These are phyloP conservation scores for Suhomyces prunicola DNA, from an alignment of 805 yeast genomes.

Conservation along the genomic window DNA sequence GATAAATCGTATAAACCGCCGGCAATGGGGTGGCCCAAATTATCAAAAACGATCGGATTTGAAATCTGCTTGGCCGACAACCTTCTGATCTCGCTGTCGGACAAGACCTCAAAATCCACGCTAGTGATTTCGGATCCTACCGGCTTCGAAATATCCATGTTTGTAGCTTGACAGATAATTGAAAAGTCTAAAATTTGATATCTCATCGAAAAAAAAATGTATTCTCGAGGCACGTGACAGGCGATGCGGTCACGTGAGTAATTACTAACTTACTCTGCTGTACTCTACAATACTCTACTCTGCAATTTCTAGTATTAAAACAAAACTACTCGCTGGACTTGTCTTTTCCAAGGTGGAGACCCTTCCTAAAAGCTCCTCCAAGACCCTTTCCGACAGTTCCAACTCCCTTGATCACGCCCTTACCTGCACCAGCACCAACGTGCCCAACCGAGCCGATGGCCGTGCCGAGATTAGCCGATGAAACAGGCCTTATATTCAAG, in stretches of 20 bases:
- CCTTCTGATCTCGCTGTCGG: conserved; percentile 77
- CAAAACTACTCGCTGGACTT: not conserved
- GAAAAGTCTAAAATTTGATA: not conserved
- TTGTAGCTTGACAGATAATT: conserved; percentile 7
- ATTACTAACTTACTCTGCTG: too few species aligned
- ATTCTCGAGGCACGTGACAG: not conserved
- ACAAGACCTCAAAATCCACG: conserved; percentile 86
- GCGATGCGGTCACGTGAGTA: not conserved
- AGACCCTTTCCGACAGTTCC: conserved; percentile 43
- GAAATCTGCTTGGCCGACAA: conserved; percentile 94
- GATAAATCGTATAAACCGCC: conserved; percentile 94
- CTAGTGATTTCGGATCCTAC: conserved; percentile 91
- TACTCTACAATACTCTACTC: too few species aligned
- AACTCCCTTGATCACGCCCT: conserved; percentile 28
- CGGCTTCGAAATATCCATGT: conserved; percentile 95
- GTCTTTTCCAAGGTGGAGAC: conserved; percentile 30
- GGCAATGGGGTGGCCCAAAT: conserved; percentile 89
- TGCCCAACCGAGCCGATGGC: conserved; percentile 43
- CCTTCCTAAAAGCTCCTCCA: conserved; percentile 36
- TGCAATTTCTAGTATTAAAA: not conserved
- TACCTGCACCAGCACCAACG: conserved; percentile 16
- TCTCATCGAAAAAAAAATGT: conserved; percentile 4
- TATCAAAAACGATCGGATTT: conserved; percentile 93
- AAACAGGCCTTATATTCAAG: conserved; percentile 37
- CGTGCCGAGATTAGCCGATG: conserved; percentile 37